Conservation (phyloP, 441 rosid genomes). For the Arabidopsis hybrid region DNA sequence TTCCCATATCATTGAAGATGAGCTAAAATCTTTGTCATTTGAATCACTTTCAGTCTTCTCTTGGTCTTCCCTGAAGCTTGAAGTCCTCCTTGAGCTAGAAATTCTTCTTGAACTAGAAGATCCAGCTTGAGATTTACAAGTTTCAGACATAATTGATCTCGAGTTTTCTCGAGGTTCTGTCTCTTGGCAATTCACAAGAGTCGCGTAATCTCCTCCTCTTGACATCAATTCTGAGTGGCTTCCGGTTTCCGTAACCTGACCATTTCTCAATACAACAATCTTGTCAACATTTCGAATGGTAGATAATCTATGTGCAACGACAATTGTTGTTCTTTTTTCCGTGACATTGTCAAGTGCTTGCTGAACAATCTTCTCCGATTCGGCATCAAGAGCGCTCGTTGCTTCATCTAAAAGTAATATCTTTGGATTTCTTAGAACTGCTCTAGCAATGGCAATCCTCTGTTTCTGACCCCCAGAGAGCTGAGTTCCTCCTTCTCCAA, state of each 20-base stretch:
- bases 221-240: slow-evolving; percentile 66
- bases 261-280: slow-evolving; percentile 71
- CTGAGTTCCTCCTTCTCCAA: slow-evolving; percentile 93
- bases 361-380: slow-evolving; percentile 79
- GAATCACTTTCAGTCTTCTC: slow-evolving; percentile 41
- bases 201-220: slow-evolving; percentile 72
- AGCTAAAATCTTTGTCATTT: slow-evolving; percentile 30
- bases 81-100: slow-evolving; percentile 39
- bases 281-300: slow-evolving; percentile 73
- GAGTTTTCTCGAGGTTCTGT: slow-evolving; percentile 49
- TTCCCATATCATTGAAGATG: slow-evolving; percentile 56
- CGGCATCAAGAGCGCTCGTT: slow-evolving; percentile 88
- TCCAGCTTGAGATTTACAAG: slow-evolving; percentile 35
- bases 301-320: slow-evolving; percentile 77
- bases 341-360: slow-evolving; percentile 69
- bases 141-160: slow-evolving; percentile 50
- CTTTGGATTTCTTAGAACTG: slow-evolving; percentile 74
- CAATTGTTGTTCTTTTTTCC: slow-evolving; percentile 68
- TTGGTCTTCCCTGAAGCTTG: slow-evolving; percentile 45
- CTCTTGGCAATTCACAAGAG: slow-evolving; percentile 61
- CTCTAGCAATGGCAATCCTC: slow-evolving; percentile 88
- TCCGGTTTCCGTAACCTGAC: slow-evolving; percentile 74
- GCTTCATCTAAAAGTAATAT: slow-evolving; percentile 88
- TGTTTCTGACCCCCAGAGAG: slow-evolving; percentile 93
- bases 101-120: slow-evolving; percentile 35